These are phyloP conservation scores for Silene uniflora DNA, from an alignment of 148 eudicot genomes.

Conservation along the genomic window DNA sequence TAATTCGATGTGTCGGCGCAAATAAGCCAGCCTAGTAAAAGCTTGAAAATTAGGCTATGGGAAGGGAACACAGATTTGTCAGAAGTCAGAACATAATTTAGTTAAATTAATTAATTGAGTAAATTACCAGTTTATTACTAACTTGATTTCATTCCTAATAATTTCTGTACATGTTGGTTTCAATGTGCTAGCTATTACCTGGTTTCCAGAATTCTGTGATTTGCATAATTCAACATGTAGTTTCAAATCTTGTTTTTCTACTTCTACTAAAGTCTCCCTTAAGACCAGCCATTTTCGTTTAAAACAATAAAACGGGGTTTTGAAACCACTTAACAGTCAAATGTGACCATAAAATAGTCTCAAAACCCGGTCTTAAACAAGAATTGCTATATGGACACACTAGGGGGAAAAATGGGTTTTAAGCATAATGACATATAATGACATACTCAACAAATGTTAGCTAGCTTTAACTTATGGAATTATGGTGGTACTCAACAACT, in stretches of 20 bases:
- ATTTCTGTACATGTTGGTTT: background rate
- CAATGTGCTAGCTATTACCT: background rate
- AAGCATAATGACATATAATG: no score
- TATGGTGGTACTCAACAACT: no score
- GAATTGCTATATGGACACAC: no score
- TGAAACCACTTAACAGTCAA: no score
- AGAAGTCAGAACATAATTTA: background rate
- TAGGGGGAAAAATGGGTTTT: no score
- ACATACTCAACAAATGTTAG: no score
- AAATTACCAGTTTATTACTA: background rate
- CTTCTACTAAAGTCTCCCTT: no score
- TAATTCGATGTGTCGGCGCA: background rate
- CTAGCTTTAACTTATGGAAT: no score
- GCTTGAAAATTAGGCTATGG: background rate
- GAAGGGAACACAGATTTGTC: constrained; percentile 2
- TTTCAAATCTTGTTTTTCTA: background rate
- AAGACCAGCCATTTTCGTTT: no score
- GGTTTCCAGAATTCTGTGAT: constrained; percentile 3
- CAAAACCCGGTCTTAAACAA: no score
- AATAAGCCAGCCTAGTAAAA: background rate
- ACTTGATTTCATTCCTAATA: background rate
- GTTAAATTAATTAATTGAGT: background rate
- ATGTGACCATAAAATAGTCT: no score
- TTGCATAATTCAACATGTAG: background rate
- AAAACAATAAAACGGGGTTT: no score